A percentile compares a stretch with the other conserved stretches of the same genome.
Conservation (phyloP, 164 flowering plant species). For the Vitis labrusca region DNA sequence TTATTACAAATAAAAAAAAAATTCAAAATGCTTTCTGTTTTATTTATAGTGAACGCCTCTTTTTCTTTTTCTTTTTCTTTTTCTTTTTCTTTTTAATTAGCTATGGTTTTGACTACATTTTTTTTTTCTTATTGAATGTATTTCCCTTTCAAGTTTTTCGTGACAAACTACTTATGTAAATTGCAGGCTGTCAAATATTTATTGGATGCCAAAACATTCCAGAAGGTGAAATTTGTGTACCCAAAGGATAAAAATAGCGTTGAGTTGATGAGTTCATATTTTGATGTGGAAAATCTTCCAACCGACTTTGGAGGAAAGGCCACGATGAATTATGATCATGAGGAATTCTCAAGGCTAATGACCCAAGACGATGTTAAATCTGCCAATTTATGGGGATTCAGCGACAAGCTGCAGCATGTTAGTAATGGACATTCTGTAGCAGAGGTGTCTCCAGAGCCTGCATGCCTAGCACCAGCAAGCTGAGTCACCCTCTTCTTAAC, state of each 20-base stretch:
- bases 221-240: constrained; percentile 87
- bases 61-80: too few species aligned
- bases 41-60: too few species aligned
- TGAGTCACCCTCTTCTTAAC: neutral
- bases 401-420: constrained; percentile 31
- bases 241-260: constrained; percentile 78
- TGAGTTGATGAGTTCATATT: constrained; percentile 70
- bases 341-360: constrained; percentile 84
- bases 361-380: constrained; percentile 69
- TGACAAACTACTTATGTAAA: too few species aligned
- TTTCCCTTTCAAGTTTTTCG: too few species aligned
- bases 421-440: constrained; percentile 37
- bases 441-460: constrained; percentile 62
- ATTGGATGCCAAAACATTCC: constrained; percentile 78
- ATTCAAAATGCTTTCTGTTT: too few species aligned
- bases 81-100: too few species aligned
- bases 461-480: constrained; percentile 15
- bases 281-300: constrained; percentile 85
- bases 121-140: neutral
- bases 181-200: constrained; percentile 79
- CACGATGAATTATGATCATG: constrained; percentile 64
- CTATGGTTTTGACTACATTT: too few species aligned
- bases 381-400: constrained; percentile 58
- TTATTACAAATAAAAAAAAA: too few species aligned
- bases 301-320: constrained; percentile 76